Evolutionary conservation across 129 eudicot species (phyloP), one percentile per base, ranked within the genome.

Genomic region (Centella asiatica): DNA sequence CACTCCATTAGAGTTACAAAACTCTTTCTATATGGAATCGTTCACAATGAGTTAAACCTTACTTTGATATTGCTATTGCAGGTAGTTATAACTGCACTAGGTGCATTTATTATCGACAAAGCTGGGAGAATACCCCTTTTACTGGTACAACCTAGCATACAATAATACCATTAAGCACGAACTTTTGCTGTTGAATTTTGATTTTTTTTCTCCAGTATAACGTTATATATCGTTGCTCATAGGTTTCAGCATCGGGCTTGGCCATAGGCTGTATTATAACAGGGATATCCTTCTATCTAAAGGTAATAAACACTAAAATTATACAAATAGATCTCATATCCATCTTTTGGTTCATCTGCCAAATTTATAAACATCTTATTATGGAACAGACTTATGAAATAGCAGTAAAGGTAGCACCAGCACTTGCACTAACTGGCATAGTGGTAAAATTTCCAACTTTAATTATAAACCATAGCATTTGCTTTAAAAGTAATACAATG

Each of bases 361-460:
- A 3, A 20, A 61, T 15, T 13, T 22, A 25, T 32, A 57, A 44
- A 11, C 19, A 46, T 31, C 50, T n/a, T 69, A 27, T 54, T 70
- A 29, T 75, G 67, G 20, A 47, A 33, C 80, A 87, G 95, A 81
- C 75, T 52, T 75, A 84, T 52, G 82, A 78, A 69, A 72, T 84
- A 62, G 95, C 79, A 68, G 69, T 58, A 9, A 52, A 60, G 42
- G 95, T 90, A 66, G 83, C 81, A 68, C 95, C 98, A 1, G 76
- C 74, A n/a, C 82, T 90, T 28, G 95, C 95, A 63, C 85, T 90
- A 56, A 72, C 85, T 1, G 98, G 98, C 52, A 81, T 90, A 67
- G 71, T 90, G 90, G 98, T 90, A 84, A 75, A 31, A 23, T 44
- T 26, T 28, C 46, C 26, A 15, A 44, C 33, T 64, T 64, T n/a